Evolutionary conservation across 1,284 basidiomycete species (phyloP).

Genomic region (Tylopilus orsonianus): DNA sequence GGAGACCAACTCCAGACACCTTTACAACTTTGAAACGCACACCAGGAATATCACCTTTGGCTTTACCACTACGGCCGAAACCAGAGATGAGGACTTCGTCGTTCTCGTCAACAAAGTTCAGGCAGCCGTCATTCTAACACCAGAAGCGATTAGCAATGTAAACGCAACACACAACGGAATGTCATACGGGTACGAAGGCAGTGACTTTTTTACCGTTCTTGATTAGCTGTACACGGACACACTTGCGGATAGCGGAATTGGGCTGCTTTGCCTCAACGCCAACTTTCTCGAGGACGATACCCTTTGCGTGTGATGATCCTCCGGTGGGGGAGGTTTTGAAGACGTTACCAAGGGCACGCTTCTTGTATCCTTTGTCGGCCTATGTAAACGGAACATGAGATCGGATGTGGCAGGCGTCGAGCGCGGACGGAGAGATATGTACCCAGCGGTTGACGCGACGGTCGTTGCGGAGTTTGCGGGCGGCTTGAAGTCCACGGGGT

Average conservation of each 20-base stretch:
- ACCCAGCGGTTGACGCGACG: slow-evolving; percentile 98
- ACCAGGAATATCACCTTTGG: slow-evolving; percentile 96
- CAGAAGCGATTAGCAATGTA: slow-evolving; percentile 13
- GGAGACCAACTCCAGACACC: slow-evolving; percentile 98
- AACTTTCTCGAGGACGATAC: slow-evolving; percentile 99
- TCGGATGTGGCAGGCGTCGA: slow-evolving; percentile 7
- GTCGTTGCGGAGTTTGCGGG: slow-evolving; percentile 95
- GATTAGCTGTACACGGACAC: slow-evolving; percentile 99
- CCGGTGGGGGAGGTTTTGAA: slow-evolving; percentile 99
- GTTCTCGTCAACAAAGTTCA: slow-evolving; percentile 99
- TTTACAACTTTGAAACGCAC: slow-evolving; percentile 99
- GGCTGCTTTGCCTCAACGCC: slow-evolving; percentile 95
- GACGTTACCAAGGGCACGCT: slow-evolving; percentile 98
- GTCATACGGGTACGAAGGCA: slow-evolving; percentile 70
- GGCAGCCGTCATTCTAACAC: slow-evolving; percentile 93
- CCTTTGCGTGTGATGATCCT: slow-evolving; percentile 99
- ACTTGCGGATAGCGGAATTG: slow-evolving; percentile 99
- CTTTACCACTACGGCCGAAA: slow-evolving; percentile 99
- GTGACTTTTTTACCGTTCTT: slow-evolving; percentile 99
- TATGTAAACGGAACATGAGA: slow-evolving; percentile 32
- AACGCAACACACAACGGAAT: neutral
- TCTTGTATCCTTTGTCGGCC: slow-evolving; percentile 99
- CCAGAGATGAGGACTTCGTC: slow-evolving; percentile 99
- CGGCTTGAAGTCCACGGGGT: slow-evolving; percentile 99
- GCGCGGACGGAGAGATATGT: slow-evolving; percentile 32